These are phyloP conservation scores for Helenozyma baotianmanensis DNA, from an alignment of 805 yeast species.

Conservation along the genomic window DNA sequence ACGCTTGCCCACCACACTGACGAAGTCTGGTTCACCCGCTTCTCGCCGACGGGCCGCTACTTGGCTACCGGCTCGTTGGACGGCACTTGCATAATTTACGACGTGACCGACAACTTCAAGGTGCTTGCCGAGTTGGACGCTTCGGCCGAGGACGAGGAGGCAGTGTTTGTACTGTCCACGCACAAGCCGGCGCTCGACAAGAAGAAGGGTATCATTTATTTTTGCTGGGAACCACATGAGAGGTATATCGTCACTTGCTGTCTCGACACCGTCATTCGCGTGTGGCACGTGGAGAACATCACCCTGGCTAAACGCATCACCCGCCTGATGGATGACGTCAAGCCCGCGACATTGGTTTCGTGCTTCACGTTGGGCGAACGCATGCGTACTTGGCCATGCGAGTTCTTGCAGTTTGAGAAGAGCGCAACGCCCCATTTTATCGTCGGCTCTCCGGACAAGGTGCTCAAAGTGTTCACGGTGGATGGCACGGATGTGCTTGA, in stretches of 20 bases:
- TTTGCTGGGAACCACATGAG: constrained; percentile 77
- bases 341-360: constrained; percentile 16
- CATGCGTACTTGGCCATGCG: constrained; percentile 48
- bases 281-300: constrained; percentile 57
- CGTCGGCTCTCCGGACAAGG: constrained; percentile 75
- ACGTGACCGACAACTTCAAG: constrained; percentile 44
- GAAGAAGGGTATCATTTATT: constrained; percentile 44
- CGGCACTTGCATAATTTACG: constrained; percentile 59
- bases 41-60: constrained; percentile 70
- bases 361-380: constrained; percentile 39
- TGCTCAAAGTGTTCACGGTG: constrained; percentile 34
- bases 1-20: constrained; percentile 51
- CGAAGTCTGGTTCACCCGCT: constrained; percentile 82
- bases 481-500: constrained; percentile 40
- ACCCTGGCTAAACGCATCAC: constrained; percentile 20
- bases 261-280: constrained; percentile 61
- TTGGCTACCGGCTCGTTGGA: constrained; percentile 79
- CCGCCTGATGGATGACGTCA: constrained; percentile 20
- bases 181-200: constrained; percentile 22
- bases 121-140: constrained; percentile 29
- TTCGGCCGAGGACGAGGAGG: constrained; percentile 21
- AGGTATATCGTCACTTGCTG: constrained; percentile 63
- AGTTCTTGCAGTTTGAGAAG: constrained; percentile 52
- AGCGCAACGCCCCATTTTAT: constrained; percentile 44
- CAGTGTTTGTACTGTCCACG: constrained; percentile 23